These are phyloP conservation scores for Chytriomyces hyalinus DNA, from an alignment of 192 early-diverging fungal species.

Conservation along the genomic window DNA sequence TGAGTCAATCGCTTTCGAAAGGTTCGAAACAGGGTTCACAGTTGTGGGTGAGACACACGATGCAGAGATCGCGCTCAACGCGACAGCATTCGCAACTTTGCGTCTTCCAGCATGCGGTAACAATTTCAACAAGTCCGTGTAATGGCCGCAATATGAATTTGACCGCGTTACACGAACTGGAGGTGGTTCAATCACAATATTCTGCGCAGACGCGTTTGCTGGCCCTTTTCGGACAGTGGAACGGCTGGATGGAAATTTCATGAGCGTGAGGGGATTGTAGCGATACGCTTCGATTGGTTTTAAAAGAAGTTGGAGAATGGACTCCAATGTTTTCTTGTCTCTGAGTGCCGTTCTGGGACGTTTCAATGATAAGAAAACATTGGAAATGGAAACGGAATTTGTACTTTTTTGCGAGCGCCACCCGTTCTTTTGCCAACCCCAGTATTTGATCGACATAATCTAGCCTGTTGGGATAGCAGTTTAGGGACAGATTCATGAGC, in stretches of 20 bases:
- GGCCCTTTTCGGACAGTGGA: slow-evolving; percentile 39
- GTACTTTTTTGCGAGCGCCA: slow-evolving; percentile 46
- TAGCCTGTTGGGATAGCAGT: slow-evolving; percentile 87
- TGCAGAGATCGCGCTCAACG: slow-evolving; percentile 50
- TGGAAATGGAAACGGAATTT: not conserved
- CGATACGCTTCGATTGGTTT: slow-evolving; percentile 80
- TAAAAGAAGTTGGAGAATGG: slow-evolving; percentile 83
- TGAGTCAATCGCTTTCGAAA: not conserved
- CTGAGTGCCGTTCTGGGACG: slow-evolving; percentile 67
- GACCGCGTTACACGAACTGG: not conserved
- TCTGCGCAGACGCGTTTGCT: slow-evolving; percentile 9
- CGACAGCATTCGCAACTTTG: slow-evolving; percentile 78
- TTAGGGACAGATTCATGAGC: slow-evolving; percentile 86
- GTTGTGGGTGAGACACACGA: slow-evolving; percentile 1
- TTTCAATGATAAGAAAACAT: not conserved
- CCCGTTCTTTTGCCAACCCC: slow-evolving; percentile 83
- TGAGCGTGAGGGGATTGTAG: slow-evolving; percentile 48
- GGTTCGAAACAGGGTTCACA: not conserved
- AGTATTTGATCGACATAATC: slow-evolving; percentile 91
- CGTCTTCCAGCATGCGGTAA: slow-evolving; percentile 85
- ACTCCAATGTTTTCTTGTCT: slow-evolving; percentile 68
- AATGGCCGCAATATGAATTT: slow-evolving; percentile 64
- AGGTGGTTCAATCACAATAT: slow-evolving; percentile 39
- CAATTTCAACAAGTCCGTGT: slow-evolving; percentile 76
- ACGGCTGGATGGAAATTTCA: slow-evolving; percentile 56